Evolutionary conservation across 345 rosid genomes (phyloP).

Genomic region (Murraya koenigii): DNA sequence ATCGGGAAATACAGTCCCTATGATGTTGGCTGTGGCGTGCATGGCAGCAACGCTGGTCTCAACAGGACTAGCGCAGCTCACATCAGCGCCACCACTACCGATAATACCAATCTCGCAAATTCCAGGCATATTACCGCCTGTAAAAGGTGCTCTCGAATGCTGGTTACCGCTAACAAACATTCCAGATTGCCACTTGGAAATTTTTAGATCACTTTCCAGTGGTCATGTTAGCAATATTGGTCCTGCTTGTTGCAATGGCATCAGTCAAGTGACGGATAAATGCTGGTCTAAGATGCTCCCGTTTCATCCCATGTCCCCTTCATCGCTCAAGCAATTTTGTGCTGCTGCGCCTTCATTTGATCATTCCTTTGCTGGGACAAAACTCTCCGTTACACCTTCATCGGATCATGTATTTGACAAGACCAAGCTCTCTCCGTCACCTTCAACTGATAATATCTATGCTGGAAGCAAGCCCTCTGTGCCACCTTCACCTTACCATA

Average conservation of each 20-base stretch:
- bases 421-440: too few relatives aligned
- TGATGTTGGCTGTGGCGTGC: neutral
- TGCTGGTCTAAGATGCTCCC: conserved; percentile 16
- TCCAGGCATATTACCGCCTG: neutral
- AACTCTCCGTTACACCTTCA: neutral
- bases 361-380: neutral
- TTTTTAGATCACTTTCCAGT: neutral
- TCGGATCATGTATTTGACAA: too few relatives aligned
- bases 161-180: conserved; percentile 2
- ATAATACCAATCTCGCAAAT: neutral
- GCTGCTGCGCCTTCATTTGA: neutral
- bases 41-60: neutral
- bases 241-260: conserved; percentile 7
- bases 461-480: too few relatives aligned
- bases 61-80: neutral
- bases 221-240: neutral
- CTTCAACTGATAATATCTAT: too few relatives aligned
- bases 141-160: neutral
- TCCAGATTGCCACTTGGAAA: neutral
- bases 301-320: neutral
- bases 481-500: too few relatives aligned
- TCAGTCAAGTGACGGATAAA: neutral
- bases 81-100: neutral
- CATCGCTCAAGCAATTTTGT: neutral
- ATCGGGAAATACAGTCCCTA: neutral